These are phyloP conservation scores for Trichoderma reesei DNA, from an alignment of 495 filamentous ascomycete genomes.

Conservation along the genomic window DNA sequence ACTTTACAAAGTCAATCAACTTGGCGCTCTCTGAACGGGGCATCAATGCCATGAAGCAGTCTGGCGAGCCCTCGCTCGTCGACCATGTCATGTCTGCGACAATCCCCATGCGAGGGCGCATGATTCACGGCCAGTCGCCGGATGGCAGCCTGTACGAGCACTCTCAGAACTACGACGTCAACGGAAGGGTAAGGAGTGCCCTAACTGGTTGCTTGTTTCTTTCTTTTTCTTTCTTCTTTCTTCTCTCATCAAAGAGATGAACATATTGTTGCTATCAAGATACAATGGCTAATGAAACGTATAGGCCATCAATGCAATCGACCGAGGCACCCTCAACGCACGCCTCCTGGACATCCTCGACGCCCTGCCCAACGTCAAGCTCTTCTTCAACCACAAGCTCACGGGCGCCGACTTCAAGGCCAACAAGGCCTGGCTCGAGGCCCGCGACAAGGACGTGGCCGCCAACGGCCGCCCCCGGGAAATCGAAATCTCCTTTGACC, in stretches of 20 bases:
- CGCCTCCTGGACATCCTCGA: conserved; percentile 78
- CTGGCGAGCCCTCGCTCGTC: conserved; percentile 53
- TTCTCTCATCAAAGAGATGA: background rate
- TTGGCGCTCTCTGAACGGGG: conserved; percentile 88
- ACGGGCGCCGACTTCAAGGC: conserved; percentile 72
- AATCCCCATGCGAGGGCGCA: conserved; percentile 92
- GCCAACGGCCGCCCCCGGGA: conserved; percentile 29
- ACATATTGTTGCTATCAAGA: background rate
- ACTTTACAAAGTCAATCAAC: conserved; percentile 98
- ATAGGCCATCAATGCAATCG: conserved; percentile 44
- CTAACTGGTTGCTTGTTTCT: background rate
- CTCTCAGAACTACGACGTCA: conserved; percentile 79
- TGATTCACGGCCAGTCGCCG: conserved; percentile 75
- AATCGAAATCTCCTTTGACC: conserved; percentile 74
- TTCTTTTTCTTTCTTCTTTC: conserved; percentile 3
- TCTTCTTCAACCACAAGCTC: conserved; percentile 88
- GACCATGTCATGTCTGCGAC: conserved; percentile 63
- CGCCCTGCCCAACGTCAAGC: conserved; percentile 69
- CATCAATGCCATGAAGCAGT: conserved; percentile 72
- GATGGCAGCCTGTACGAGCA: conserved; percentile 62
- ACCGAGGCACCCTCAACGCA: conserved; percentile 77
- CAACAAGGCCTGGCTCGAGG: conserved; percentile 82
- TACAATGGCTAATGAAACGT: conserved; percentile 9
- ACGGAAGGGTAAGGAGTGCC: conserved; percentile 57
- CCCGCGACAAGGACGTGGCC: conserved; percentile 22